phyloP scores from a whole-genome alignment of 202 grass and related monocot species.

The Digitaria exilis region DNA sequence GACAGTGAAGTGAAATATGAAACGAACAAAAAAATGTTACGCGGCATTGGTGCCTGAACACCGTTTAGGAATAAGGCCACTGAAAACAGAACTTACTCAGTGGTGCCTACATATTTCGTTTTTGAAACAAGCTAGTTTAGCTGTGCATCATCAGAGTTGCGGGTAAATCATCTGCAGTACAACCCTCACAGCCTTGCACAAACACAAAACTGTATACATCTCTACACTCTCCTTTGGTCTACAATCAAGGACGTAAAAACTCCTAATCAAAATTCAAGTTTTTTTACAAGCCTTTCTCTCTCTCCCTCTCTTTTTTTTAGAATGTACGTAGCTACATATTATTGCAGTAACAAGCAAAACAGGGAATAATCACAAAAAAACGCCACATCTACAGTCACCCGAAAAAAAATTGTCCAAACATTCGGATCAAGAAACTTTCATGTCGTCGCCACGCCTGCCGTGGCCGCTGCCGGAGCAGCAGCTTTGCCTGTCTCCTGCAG shows the following conservation, averaged over 20 bases:
- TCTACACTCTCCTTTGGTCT: background rate
- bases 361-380: background rate
- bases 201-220: background rate
- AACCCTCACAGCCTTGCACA: slow-evolving; percentile 12
- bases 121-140: background rate
- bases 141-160: background rate
- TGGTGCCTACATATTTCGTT: background rate
- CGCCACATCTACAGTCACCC: background rate
- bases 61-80: background rate
- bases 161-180: background rate
- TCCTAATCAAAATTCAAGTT: background rate
- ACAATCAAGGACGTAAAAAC: background rate
- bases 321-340: background rate
- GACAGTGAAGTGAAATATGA: background rate
- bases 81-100: background rate
- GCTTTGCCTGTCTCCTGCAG: slow-evolving; percentile 69
- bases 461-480: background rate
- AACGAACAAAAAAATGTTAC: background rate
- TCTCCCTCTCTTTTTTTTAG: background rate
- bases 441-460: background rate
- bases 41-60: too few relatives aligned
- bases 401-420: background rate
- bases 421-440: slow-evolving; percentile 26
- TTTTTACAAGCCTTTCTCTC: background rate
- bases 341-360: background rate